Evolutionary conservation across 163 green algal species (phyloP), one percentile per base, ranked within the genome.

Genomic region (Coccomyxa subellipsoidea): DNA sequence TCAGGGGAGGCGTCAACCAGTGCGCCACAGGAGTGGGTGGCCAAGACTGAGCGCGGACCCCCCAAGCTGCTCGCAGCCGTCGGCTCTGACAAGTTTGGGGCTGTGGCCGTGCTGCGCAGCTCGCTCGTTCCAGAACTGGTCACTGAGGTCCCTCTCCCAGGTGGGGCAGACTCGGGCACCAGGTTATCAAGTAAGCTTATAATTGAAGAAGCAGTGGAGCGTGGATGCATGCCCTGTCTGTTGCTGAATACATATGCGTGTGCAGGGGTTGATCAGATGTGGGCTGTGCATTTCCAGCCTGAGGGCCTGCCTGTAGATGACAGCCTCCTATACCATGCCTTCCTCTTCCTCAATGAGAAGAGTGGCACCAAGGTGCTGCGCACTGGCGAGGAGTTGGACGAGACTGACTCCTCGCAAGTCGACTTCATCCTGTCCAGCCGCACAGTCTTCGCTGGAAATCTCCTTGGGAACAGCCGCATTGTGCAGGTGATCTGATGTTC

Each of bases 121-220:
- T 87, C 90, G 38, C 72, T 98, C 47, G 82, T 94, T 2, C 88
- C 94, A 0, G 93, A 98, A 12, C 78, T 96, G 36, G 88, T 97
- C 34, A 94, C 91, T 0, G 90, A 95, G 38, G 92, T 98, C 18
- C 87, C 87, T 1, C 83, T 95, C 36, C 54, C 88, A 73, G 85
- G 81, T 81, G 21, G 23, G n/a, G n/a, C 47, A 59, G 15, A 59
- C 15, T 59, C 1, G 21, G 3, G 0, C 21, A 59, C 47, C 21
- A 27, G 1, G 23, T 5, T 59, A 8, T 59, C 4, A 7, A 12
- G 21, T 59, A 23, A 27, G 4, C 23, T 8, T 59, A 59, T 18
- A 23, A 1, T 2, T 59, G 47, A 59, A 23, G 47, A 12, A 59
- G 47, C 1, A 2, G 47, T 59, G 21, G 5, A 59, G 15, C 4